These are phyloP conservation scores for Luvunga scandens DNA, from an alignment of 345 rosid species.

Conservation along the genomic window DNA sequence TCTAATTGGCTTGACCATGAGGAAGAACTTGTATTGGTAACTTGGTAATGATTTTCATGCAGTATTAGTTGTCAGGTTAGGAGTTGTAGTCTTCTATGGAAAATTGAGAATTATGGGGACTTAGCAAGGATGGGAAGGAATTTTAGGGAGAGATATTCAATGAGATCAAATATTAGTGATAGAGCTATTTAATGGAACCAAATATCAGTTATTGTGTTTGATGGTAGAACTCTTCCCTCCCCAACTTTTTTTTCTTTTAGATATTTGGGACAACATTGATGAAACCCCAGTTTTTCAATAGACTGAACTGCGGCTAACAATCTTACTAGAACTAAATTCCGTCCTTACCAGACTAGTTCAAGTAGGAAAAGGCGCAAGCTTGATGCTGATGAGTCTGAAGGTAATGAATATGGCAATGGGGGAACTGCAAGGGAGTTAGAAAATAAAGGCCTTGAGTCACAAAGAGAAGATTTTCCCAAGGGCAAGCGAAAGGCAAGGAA, in stretches of 20 bases:
- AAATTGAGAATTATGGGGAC: not conserved
- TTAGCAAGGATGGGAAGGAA: not conserved
- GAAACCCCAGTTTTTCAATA: not conserved
- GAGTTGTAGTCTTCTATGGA: not conserved
- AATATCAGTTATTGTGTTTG: not conserved
- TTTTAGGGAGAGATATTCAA: not conserved
- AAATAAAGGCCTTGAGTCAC: constrained; percentile 53
- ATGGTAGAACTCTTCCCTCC: not conserved
- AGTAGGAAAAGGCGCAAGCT: constrained; percentile 79
- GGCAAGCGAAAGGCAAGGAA: constrained; percentile 91
- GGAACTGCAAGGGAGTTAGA: constrained; percentile 42
- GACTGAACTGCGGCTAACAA: not conserved
- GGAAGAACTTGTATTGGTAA: not conserved
- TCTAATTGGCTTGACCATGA: not conserved
- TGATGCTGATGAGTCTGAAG: constrained; percentile 80
- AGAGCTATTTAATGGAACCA: not conserved
- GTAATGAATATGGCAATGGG: constrained; percentile 53
- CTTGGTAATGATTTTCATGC: not conserved
- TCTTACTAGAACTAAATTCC: not conserved
- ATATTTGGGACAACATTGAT: constrained; percentile 1
- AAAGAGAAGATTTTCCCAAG: constrained; percentile 83
- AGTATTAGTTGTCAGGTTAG: not conserved
- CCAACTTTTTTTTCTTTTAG: not conserved
- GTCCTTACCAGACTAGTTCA: constrained; percentile 62
- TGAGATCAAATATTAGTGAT: not conserved